These are phyloP conservation scores for Saxispiralis lemnorum DNA, from an alignment of 495 filamentous ascomycete species.

Conservation along the genomic window DNA sequence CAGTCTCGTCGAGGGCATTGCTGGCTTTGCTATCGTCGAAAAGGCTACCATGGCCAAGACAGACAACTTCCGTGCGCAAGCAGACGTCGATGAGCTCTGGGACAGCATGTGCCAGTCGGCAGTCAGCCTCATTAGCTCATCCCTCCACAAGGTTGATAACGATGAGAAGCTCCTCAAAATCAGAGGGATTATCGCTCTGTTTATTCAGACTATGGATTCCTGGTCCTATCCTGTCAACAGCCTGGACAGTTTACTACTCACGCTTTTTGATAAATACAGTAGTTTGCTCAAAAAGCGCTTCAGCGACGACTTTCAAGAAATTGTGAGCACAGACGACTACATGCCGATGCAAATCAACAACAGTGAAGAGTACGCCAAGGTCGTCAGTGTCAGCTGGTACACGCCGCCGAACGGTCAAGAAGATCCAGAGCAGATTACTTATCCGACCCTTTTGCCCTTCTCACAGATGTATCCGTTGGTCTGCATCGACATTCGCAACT, in stretches of 20 bases:
- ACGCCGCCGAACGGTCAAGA: slow-evolving; percentile 47
- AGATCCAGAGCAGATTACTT: slow-evolving; percentile 52
- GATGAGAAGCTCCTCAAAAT: slow-evolving; percentile 76
- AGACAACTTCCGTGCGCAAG: slow-evolving; percentile 59
- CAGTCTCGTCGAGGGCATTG: slow-evolving; percentile 76
- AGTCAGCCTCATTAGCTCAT: slow-evolving; percentile 58
- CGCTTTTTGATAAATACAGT: slow-evolving; percentile 80
- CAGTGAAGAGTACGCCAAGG: slow-evolving; percentile 82
- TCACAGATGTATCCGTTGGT: slow-evolving; percentile 97
- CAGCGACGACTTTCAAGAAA: slow-evolving; percentile 85
- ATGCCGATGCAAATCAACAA: slow-evolving; percentile 96
- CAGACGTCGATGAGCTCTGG: slow-evolving; percentile 94
- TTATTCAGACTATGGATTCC: slow-evolving; percentile 94
- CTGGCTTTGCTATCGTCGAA: slow-evolving; percentile 93
- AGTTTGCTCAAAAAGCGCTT: slow-evolving; percentile 81
- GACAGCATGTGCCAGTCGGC: slow-evolving; percentile 90
- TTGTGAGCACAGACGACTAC: slow-evolving; percentile 92
- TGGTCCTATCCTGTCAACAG: slow-evolving; percentile 75
- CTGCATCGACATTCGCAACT: slow-evolving; percentile 93
- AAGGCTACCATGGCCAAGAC: slow-evolving; percentile 78
- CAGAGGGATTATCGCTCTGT: slow-evolving; percentile 78
- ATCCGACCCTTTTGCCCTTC: slow-evolving; percentile 80
- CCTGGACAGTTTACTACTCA: slow-evolving; percentile 67
- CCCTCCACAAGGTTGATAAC: slow-evolving; percentile 58
- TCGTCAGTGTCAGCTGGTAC: slow-evolving; percentile 87